Evolutionary conservation across 116 monocot species (phyloP), one percentile per base, ranked within the genome.

Genomic region (Papilionanthe hybrid): DNA sequence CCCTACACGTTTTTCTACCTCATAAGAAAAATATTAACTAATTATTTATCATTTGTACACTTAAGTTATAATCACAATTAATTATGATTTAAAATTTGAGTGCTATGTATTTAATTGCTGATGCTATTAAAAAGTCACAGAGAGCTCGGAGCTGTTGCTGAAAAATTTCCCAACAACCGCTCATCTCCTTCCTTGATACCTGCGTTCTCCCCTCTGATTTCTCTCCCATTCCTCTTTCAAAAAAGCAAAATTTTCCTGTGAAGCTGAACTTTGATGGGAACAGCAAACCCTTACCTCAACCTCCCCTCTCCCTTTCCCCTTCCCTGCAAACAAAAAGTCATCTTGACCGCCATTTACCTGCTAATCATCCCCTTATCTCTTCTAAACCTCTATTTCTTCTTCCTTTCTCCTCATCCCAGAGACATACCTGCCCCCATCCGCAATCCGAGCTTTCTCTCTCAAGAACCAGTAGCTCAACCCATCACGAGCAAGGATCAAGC

Each of bases 331-430:
- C 44, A 22, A 28, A 89, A 82, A 37, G 71, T 78, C 75, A 76
- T 87, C 79, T 43, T 84, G 11, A 55, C 67, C 7, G 72, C 83
- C 18, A 77, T 87, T 58, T 89, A 80, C 57, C 30, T 79, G 48
- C 78, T 91, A 44, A 23, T 89, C 41, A 27, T 89, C 67, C 83
- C 91, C 23, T 68, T 88, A 18, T 83, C 81, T 43, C 88, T 86
- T 42, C 72, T 91, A 76, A 88, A 91, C 55, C 75, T 84, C 77
- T 86, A 81, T 42, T 68, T 86, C 86, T 80, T 77, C 82, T 78
- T 32, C 80, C 79, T 78, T 13, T 78, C 28, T 57, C 71, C 15
- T 72, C 75, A 11, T 60, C n/a, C 42, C 55, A 32, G 1, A 66
- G 45, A 23, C 56, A 20, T 41, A 63, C 48, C 20, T 58, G 49